A percentile compares a stretch with the other conserved stretches of the same genome.
phyloP scores from a whole-genome alignment of 768 basidiomycete genomes.

The Harrya chromipes region DNA sequence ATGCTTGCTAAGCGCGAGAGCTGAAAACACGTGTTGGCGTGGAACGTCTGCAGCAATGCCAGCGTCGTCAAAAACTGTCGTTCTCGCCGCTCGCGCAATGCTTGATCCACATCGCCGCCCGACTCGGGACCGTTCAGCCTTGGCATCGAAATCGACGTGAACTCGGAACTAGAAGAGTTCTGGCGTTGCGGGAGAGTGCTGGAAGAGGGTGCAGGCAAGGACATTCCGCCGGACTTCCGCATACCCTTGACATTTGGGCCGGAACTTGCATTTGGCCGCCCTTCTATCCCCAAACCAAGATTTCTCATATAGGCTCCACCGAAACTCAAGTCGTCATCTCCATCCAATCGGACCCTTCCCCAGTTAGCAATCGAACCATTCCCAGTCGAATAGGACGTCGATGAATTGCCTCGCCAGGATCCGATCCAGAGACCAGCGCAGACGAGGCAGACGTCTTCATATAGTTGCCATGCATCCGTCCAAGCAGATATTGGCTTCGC shows the following conservation, averaged over 20 bases:
- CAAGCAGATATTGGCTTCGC: constrained; percentile 48
- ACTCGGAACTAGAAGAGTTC: constrained; percentile 29
- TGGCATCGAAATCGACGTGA: constrained; percentile 14
- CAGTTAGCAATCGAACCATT: constrained; percentile 47
- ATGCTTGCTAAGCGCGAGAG: constrained; percentile 41
- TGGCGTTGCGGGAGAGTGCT: constrained; percentile 29
- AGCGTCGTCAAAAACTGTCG: constrained; percentile 46
- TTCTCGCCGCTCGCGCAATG: constrained; percentile 29
- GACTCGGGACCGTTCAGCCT: constrained; percentile 29
- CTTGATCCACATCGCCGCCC: constrained; percentile 9
- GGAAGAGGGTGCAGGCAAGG: constrained; percentile 31
- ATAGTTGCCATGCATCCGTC: constrained; percentile 77
- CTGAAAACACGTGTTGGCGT: constrained; percentile 60
- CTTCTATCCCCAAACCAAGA: constrained; percentile 71
- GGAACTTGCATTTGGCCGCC: constrained; percentile 38
- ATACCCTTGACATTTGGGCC: constrained; percentile 36
- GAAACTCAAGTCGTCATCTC: constrained; percentile 58
- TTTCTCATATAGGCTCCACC: constrained; percentile 45
- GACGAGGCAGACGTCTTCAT: constrained; percentile 81
- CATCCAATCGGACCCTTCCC: constrained; percentile 59
- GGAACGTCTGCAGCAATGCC: constrained; percentile 64
- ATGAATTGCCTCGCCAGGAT: constrained; percentile 51
- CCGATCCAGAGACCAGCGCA: constrained; percentile 85
- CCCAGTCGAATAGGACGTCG: constrained; percentile 46
- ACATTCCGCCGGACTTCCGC: constrained; percentile 49